A percentile compares a stretch with the other conserved stretches of the same genome.
Evolutionary conservation across 192 early-diverging fungal species (phyloP).

Genomic region (Spizellomyces punctatus): DNA sequence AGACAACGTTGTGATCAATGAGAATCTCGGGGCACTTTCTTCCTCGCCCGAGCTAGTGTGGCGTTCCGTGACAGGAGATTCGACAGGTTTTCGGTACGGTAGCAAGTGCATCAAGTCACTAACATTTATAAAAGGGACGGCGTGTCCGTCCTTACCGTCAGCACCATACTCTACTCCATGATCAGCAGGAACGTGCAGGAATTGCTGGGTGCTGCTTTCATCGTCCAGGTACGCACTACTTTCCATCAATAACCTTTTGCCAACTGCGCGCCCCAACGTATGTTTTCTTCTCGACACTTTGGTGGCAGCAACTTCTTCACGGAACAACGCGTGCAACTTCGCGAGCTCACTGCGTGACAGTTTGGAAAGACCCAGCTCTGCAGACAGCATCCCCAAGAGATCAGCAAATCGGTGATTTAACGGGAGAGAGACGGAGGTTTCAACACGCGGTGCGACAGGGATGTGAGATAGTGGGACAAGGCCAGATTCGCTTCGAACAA

Average conservation of each 20-base stretch:
- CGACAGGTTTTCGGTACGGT: conserved; percentile 4
- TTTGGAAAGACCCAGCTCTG: neutral
- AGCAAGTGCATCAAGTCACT: conserved; percentile 19
- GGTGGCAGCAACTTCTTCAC: too few species aligned
- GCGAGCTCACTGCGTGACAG: conserved; percentile 1
- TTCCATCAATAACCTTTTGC: too few species aligned
- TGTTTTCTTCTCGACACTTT: too few species aligned
- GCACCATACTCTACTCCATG: conserved; percentile 10
- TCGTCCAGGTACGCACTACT: too few species aligned
- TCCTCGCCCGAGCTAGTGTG: too few species aligned
- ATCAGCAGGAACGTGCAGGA: too few species aligned
- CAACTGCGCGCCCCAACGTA: too few species aligned
- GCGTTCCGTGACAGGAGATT: neutral
- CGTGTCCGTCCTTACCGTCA: conserved; percentile 4
- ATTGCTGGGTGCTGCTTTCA: too few species aligned
- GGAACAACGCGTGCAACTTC: conserved; percentile 8
- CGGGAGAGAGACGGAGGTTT: conserved; percentile 30
- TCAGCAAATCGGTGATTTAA: conserved; percentile 16
- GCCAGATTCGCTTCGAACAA: conserved; percentile 5
- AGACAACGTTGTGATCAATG: conserved; percentile 11
- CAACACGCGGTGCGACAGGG: conserved; percentile 41
- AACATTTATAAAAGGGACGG: conserved; percentile 12
- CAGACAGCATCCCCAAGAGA: conserved; percentile 20
- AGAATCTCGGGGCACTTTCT: too few species aligned
- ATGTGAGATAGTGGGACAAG: conserved; percentile 32